phyloP scores from a whole-genome alignment of 148 eudicot genomes.

The Mesembryanthemum crystallinum region DNA sequence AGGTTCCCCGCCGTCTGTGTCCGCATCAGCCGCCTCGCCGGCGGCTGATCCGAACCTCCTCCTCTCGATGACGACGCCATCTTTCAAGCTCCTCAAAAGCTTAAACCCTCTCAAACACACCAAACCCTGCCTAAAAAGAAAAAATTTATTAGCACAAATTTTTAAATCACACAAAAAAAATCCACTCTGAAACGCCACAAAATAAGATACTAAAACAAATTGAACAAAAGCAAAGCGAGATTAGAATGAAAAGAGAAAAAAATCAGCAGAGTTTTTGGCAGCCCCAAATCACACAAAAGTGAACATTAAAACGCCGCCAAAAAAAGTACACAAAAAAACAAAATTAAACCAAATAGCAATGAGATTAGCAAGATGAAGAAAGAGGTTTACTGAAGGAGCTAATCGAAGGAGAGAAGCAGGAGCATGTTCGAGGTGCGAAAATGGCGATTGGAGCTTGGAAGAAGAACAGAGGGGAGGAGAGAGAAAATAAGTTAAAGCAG shows the following conservation, averaged over 20 bases:
- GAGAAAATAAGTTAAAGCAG: neutral
- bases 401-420: neutral
- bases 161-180: too few relatives aligned
- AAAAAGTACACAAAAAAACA: neutral
- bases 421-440: neutral
- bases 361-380: neutral
- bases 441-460: neutral
- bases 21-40: conserved; percentile 69
- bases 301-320: neutral
- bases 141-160: too few relatives aligned
- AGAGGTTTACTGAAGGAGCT: neutral
- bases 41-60: conserved; percentile 62
- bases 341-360: neutral
- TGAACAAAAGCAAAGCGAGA: too few relatives aligned
- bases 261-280: too few relatives aligned
- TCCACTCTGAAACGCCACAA: too few relatives aligned
- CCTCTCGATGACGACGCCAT: conserved; percentile 31
- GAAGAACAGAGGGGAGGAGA: too few relatives aligned
- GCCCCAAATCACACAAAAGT: too few relatives aligned
- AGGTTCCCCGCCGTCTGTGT: conserved; percentile 86
- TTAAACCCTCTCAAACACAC: neutral
- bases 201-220: too few relatives aligned
- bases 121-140: neutral
- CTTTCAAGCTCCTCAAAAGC: neutral
- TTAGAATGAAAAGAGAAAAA: too few relatives aligned